These are phyloP conservation scores for Rozella allomycis DNA, from an alignment of 371 early-diverging fungal genomes.

Conservation along the genomic window DNA sequence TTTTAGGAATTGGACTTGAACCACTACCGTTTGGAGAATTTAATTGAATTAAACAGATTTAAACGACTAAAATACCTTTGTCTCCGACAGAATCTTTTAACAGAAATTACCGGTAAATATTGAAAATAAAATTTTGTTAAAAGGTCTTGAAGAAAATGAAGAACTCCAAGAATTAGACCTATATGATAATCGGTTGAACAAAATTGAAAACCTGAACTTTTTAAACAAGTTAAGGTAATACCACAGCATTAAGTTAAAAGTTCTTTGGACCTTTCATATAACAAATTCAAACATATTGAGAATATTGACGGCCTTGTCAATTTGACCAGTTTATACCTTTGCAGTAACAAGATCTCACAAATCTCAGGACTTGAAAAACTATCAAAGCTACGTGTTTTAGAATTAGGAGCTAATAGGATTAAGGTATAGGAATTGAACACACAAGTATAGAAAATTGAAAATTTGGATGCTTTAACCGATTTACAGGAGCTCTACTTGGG, in stretches of 20 bases:
- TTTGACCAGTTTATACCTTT: background rate
- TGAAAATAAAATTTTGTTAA: too few relatives aligned
- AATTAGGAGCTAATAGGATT: constrained; percentile 1
- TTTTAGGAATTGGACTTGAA: too few relatives aligned
- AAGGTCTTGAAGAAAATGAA: too few relatives aligned
- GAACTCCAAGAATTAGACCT: background rate
- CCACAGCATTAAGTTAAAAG: background rate
- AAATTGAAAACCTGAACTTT: background rate
- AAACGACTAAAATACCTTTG: too few relatives aligned
- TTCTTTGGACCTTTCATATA: background rate
- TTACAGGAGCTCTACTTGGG: background rate
- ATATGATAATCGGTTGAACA: background rate
- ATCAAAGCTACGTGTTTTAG: background rate
- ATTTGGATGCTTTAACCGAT: background rate
- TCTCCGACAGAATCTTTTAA: too few relatives aligned
- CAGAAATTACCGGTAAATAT: too few relatives aligned
- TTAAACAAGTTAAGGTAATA: background rate
- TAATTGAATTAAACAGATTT: too few relatives aligned
- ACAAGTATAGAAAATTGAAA: background rate
- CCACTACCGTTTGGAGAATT: too few relatives aligned
- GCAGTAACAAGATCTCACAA: too few relatives aligned
- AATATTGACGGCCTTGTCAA: background rate
- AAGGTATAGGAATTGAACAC: too few relatives aligned
- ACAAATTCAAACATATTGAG: background rate
- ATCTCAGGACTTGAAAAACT: background rate